Conservation (phyloP, 257 asterid species). For the Parsonsia alboflavescens region DNA sequence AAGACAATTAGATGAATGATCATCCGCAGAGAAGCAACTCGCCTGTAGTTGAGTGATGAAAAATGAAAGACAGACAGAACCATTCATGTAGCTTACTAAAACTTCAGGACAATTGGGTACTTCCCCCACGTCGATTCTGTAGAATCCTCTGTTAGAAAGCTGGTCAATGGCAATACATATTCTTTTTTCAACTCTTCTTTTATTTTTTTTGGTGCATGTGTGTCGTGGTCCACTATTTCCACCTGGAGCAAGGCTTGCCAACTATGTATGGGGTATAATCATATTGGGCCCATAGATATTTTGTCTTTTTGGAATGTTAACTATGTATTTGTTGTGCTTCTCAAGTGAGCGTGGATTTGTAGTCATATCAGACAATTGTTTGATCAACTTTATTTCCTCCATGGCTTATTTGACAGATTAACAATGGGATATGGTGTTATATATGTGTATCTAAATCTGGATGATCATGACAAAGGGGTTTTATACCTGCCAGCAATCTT, state of each 20-base stretch:
- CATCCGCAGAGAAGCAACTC: neutral
- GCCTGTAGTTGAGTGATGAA: neutral
- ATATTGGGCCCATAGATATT: neutral
- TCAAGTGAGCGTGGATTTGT: neutral
- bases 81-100: neutral
- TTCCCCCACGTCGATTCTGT: neutral
- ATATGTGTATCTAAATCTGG: too few species aligned
- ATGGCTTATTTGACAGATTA: neutral
- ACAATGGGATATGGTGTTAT: too few species aligned
- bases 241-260: neutral
- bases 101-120: neutral
- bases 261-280: neutral
- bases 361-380: neutral
- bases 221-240: neutral
- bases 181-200: neutral
- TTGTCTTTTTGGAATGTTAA: too few species aligned
- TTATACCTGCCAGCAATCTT: too few species aligned
- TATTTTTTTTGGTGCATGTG: neutral
- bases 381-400: neutral
- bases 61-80: neutral
- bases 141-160: neutral
- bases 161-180: neutral
- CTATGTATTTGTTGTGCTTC: neutral
- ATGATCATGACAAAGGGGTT: too few species aligned
- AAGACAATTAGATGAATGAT: neutral